A percentile compares a stretch with the other conserved stretches of the same genome.
These are phyloP conservation scores for Monsonia emarginata DNA, from an alignment of 441 rosid genomes.

Conservation along the genomic window DNA sequence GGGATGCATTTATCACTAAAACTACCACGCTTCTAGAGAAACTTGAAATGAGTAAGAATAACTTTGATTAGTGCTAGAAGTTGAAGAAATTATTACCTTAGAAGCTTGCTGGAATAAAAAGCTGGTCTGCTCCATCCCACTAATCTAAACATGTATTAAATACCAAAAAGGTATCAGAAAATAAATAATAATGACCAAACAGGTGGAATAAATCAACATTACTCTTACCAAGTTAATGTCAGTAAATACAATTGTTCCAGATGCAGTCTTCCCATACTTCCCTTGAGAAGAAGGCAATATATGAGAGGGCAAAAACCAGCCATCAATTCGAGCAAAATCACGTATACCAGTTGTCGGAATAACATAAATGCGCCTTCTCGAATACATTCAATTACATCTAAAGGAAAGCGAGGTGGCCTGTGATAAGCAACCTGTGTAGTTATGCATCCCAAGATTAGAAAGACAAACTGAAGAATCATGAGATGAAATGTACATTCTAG, in stretches of 20 bases:
- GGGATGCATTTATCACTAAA: not conserved
- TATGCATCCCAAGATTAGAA: slow-evolving; percentile 12
- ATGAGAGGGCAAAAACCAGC: slow-evolving; percentile 76
- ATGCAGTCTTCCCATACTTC: slow-evolving; percentile 36
- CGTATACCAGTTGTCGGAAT: slow-evolving; percentile 61
- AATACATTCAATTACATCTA: slow-evolving; percentile 54
- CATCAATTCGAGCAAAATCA: slow-evolving; percentile 93
- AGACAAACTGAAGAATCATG: slow-evolving; percentile 7
- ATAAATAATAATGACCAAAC: not conserved
- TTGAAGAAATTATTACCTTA: slow-evolving; percentile 40
- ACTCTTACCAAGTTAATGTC: slow-evolving; percentile 81
- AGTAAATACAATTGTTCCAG: slow-evolving; percentile 49
- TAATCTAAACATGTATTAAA: slow-evolving; percentile 40
- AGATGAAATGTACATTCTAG: not conserved
- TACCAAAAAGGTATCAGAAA: slow-evolving; percentile 6
- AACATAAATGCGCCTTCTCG: slow-evolving; percentile 73
- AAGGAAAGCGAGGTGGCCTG: slow-evolving; percentile 90
- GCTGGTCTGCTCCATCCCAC: slow-evolving; percentile 99
- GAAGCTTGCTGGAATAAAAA: slow-evolving; percentile 96
- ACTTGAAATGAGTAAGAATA: not conserved
- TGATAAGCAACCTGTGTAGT: slow-evolving; percentile 73
- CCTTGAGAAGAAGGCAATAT: slow-evolving; percentile 32
- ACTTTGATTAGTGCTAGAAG: not conserved
- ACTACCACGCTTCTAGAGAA: not conserved
- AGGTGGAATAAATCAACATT: slow-evolving; percentile 10